Evolutionary conservation across 140 eudicot species (phyloP).

Genomic region (Oenanthe javanica): DNA sequence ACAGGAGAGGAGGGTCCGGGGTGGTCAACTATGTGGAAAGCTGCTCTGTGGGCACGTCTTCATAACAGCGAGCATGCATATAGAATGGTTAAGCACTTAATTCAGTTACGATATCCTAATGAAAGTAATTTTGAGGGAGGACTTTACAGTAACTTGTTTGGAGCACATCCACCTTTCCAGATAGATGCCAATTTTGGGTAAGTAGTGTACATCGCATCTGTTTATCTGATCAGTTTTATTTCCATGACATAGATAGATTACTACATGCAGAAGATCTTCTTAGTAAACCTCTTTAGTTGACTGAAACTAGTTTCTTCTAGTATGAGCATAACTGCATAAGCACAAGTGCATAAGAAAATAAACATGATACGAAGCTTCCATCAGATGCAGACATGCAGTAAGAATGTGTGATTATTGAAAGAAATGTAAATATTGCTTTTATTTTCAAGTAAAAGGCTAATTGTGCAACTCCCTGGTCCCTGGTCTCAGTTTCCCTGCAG

Average conservation of each 20-base stretch:
- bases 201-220: neutral
- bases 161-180: constrained; percentile 92
- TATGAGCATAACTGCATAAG: neutral
- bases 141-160: constrained; percentile 63
- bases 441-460: neutral
- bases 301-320: neutral
- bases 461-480: neutral
- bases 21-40: constrained; percentile 91
- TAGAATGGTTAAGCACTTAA: constrained; percentile 63
- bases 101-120: constrained; percentile 54
- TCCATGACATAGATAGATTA: neutral
- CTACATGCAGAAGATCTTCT: neutral
- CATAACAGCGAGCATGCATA: constrained; percentile 67
- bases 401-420: neutral
- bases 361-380: neutral
- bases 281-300: neutral
- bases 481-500: constrained; percentile 59
- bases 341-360: too few relatives aligned
- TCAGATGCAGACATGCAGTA: neutral
- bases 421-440: neutral
- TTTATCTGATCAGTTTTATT: neutral
- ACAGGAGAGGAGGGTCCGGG: constrained; percentile 89
- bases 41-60: constrained; percentile 72
- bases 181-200: constrained; percentile 85
- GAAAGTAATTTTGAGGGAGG: constrained; percentile 70